phyloP scores from a whole-genome alignment of 2,329 filamentous ascomycete genomes.

The Bimuria novae-zelandiae region DNA sequence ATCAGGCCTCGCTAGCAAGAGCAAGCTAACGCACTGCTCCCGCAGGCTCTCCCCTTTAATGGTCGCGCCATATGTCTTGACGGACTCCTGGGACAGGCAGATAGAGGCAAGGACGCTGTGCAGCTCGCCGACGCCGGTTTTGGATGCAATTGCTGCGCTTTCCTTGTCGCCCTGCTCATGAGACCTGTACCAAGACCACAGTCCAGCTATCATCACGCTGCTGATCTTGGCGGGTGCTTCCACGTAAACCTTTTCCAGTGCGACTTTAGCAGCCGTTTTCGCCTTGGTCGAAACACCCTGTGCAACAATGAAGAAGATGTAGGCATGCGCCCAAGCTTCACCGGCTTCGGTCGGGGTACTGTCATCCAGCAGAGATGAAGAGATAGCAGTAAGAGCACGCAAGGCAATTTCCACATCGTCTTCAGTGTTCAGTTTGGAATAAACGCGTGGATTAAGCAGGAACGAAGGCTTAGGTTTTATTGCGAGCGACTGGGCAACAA shows the following conservation, averaged over 20 bases:
- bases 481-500: conserved; percentile 68
- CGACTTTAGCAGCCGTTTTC: conserved; percentile 65
- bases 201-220: conserved; percentile 67
- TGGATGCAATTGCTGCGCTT: conserved; percentile 68
- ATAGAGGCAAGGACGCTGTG: conserved; percentile 65
- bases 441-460: conserved; percentile 81
- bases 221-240: conserved; percentile 63
- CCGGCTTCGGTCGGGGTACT: conserved; percentile 53
- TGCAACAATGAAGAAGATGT: conserved; percentile 77
- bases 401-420: conserved; percentile 81
- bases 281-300: conserved; percentile 63
- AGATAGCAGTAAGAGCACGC: conserved; percentile 68
- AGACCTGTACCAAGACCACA: conserved; percentile 79
- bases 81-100: conserved; percentile 61
- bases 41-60: conserved; percentile 61
- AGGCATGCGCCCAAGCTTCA: conserved; percentile 79
- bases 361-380: conserved; percentile 58
- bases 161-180: conserved; percentile 78
- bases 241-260: conserved; percentile 69
- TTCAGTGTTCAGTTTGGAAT: conserved; percentile 73
- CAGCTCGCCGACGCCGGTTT: conserved; percentile 67
- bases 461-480: conserved; percentile 85
- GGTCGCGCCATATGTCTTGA: conserved; percentile 49
- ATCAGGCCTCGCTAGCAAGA: conserved; percentile 78
- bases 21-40: conserved; percentile 72